phyloP scores from a whole-genome alignment of 192 early-diverging fungal species.

The Podila clonocystis region DNA sequence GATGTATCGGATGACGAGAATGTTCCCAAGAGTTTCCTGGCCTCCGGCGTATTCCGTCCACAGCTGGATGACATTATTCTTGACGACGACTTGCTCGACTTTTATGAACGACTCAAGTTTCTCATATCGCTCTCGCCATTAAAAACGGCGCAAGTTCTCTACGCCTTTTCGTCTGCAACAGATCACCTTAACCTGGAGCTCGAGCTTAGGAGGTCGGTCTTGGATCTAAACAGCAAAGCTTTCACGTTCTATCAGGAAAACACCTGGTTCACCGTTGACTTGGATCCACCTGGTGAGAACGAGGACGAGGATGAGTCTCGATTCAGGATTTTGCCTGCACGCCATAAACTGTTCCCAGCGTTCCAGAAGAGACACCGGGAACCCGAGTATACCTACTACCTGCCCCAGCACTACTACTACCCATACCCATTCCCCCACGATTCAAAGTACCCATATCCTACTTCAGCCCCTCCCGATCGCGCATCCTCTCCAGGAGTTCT shows the following conservation, averaged over 20 bases:
- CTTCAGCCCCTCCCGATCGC: neutral
- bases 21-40: neutral
- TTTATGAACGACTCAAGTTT: constrained; percentile 49
- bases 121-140: constrained; percentile 43
- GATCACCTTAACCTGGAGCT: constrained; percentile 38
- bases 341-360: constrained; percentile 37
- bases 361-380: constrained; percentile 19
- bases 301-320: constrained; percentile 30
- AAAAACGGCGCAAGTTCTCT: constrained; percentile 49
- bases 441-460: neutral
- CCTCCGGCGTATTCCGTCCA: constrained; percentile 35
- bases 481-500: neutral
- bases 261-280: constrained; percentile 47
- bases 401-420: constrained; percentile 20
- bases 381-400: neutral
- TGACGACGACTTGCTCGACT: constrained; percentile 42
- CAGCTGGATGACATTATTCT: constrained; percentile 44
- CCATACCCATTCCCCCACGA: constrained; percentile 9
- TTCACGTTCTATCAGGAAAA: constrained; percentile 51
- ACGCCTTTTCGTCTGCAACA: constrained; percentile 41
- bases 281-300: constrained; percentile 25
- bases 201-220: constrained; percentile 27
- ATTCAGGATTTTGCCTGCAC: constrained; percentile 33
- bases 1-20: constrained; percentile 12
- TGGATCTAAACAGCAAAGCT: constrained; percentile 44